A percentile compares a stretch with the other conserved stretches of the same genome.
phyloP scores from a whole-genome alignment of 2,329 filamentous ascomycete species.

The Diaporthe ampelina region DNA sequence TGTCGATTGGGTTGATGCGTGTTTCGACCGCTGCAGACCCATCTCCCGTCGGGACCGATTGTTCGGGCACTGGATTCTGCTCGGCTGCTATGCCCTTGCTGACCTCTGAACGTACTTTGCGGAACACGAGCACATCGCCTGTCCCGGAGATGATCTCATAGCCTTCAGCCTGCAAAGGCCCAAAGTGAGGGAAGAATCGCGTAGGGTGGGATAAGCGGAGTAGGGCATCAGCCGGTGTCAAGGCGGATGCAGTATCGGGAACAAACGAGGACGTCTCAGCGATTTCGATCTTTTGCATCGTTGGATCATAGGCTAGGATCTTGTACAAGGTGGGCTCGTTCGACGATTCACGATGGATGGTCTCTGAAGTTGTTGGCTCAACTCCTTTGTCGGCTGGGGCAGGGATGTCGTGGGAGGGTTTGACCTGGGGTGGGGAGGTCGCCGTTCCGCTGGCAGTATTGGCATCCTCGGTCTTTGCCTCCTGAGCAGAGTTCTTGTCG shows the following conservation, averaged over 20 bases:
- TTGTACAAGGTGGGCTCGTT: conserved; percentile 64
- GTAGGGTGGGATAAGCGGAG: conserved; percentile 72
- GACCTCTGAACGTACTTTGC: conserved; percentile 62
- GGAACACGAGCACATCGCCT: conserved; percentile 76
- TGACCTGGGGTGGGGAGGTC: conserved; percentile 54
- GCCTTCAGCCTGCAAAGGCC: conserved; percentile 69
- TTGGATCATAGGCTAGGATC: conserved; percentile 75
- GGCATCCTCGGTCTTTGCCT: conserved; percentile 62
- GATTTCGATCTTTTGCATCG: conserved; percentile 68
- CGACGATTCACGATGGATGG: neutral
- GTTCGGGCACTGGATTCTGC: conserved; percentile 40
- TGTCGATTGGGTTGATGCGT: conserved; percentile 71
- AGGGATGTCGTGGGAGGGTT: conserved; percentile 48
- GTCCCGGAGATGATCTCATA: conserved; percentile 77
- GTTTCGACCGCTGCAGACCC: conserved; percentile 22
- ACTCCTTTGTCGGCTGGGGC: conserved; percentile 40
- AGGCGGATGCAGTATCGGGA: conserved; percentile 60
- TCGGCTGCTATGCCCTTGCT: conserved; percentile 6
- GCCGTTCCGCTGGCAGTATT: conserved; percentile 57
- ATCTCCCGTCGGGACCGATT: neutral
- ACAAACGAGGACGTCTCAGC: conserved; percentile 73
- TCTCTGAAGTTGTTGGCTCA: conserved; percentile 20
- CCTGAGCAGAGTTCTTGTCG: conserved; percentile 62
- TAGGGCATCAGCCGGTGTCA: conserved; percentile 72
- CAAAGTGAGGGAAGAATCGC: conserved; percentile 76